These are phyloP conservation scores for Leucocoprinus birnbaumii DNA, from an alignment of 768 basidiomycete species.

Conservation along the genomic window DNA sequence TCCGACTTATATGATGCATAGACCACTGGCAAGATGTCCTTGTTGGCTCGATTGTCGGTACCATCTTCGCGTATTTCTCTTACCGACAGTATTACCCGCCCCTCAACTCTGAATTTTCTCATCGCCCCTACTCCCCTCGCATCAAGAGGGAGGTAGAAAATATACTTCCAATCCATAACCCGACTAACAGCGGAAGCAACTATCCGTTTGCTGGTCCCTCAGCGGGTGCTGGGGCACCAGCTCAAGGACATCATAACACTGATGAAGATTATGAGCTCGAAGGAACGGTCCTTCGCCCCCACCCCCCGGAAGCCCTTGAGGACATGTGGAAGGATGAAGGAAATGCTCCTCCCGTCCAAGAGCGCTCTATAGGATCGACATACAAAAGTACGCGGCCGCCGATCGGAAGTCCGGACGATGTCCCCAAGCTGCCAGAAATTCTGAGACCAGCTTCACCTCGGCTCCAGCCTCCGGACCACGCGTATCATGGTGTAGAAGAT, in stretches of 20 bases:
- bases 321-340: constrained; percentile 13
- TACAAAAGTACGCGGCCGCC: neutral
- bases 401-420: neutral
- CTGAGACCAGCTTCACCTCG: neutral
- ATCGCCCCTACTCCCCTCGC: constrained; percentile 73
- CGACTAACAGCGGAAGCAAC: neutral
- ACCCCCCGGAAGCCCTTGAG: constrained; percentile 12
- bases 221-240: constrained; percentile 4
- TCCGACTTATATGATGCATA: constrained; percentile 23
- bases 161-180: constrained; percentile 36
- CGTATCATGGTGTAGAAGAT: neutral
- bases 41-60: constrained; percentile 74
- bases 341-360: constrained; percentile 7
- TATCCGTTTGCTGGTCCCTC: neutral
- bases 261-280: constrained; percentile 23
- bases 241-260: constrained; percentile 9
- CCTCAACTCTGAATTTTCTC: constrained; percentile 58
- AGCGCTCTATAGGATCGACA: neutral
- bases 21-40: constrained; percentile 92
- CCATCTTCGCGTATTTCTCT: constrained; percentile 64
- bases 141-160: constrained; percentile 44
- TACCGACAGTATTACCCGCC: constrained; percentile 85
- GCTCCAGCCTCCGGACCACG: constrained; percentile 1
- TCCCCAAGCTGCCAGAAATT: neutral
- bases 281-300: constrained; percentile 31